These are phyloP conservation scores for Phaffia australis DNA, from an alignment of 768 basidiomycete species.

Conservation along the genomic window DNA sequence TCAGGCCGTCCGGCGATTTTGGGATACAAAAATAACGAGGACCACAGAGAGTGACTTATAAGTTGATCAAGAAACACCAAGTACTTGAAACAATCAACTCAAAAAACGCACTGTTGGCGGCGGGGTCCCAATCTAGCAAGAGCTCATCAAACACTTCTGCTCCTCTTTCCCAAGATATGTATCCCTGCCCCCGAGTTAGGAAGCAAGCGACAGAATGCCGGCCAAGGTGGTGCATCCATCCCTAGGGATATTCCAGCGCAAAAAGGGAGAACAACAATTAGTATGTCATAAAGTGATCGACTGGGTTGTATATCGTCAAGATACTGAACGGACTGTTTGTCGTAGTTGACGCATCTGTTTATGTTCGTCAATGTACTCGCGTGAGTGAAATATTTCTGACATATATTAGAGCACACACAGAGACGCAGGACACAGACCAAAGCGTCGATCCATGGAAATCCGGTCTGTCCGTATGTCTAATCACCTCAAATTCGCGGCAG, in stretches of 20 bases:
- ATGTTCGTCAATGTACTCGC: no score
- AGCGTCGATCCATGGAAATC: conserved; percentile 37
- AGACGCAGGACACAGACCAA: background rate
- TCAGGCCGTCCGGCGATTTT: no score
- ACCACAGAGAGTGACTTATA: conserved; percentile 16
- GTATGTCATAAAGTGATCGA: no score
- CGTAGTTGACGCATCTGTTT: conserved; percentile 23
- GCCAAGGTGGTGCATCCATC: conserved; percentile 42
- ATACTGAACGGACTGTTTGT: background rate
- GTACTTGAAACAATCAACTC: background rate
- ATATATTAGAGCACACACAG: no score
- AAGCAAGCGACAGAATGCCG: conserved; percentile 40
- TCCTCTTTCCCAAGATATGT: conserved; percentile 41
- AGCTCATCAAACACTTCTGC: conserved; percentile 41
- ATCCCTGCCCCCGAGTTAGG: conserved; percentile 39
- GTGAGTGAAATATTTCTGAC: no score
- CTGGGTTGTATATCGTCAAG: no score
- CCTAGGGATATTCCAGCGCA: conserved; percentile 18
- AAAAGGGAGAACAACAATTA: no score
- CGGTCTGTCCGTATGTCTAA: conserved; percentile 35
- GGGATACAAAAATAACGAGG: background rate
- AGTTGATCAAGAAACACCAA: background rate
- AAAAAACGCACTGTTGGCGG: conserved; percentile 13
- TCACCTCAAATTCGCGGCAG: no score
- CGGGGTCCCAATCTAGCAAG: conserved; percentile 40